Evolutionary conservation across 2,329 filamentous ascomycete species (phyloP).

Genomic region (Trichophyton verrucosum): DNA sequence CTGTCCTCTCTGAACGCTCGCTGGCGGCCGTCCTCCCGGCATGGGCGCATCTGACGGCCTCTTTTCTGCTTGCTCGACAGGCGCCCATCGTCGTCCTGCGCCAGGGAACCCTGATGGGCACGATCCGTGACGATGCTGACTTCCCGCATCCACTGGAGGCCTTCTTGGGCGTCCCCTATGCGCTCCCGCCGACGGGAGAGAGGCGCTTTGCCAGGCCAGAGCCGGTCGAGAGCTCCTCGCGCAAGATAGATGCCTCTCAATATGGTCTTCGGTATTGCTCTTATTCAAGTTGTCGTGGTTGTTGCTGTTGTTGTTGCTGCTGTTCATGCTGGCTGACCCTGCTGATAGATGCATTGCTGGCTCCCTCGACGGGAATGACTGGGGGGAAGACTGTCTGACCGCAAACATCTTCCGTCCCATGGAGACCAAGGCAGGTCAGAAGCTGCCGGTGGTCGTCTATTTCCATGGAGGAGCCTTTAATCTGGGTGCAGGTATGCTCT

Average conservation of each 20-base stretch:
- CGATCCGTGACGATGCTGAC: constrained; percentile 14
- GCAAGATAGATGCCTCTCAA: constrained; percentile 25
- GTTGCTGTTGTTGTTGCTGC: neutral
- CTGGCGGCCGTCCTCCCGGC: constrained; percentile 5
- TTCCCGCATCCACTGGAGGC: constrained; percentile 22
- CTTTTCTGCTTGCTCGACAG: constrained; percentile 5
- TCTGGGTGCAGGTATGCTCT: constrained; percentile 17
- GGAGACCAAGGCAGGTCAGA: constrained; percentile 10
- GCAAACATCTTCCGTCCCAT: constrained; percentile 30
- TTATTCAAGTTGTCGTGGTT: neutral
- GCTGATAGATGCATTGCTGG: constrained; percentile 10
- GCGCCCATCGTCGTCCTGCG: constrained; percentile 14
- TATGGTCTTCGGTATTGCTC: constrained; percentile 20
- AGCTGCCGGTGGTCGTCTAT: constrained; percentile 31
- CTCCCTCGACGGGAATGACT: constrained; percentile 20
- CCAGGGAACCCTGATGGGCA: constrained; percentile 24
- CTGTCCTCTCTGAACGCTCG: constrained; percentile 4
- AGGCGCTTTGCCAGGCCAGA: constrained; percentile 34
- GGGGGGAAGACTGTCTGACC: constrained; percentile 35
- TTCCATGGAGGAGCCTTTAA: constrained; percentile 32
- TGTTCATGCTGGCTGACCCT: neutral
- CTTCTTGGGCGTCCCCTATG: constrained; percentile 42
- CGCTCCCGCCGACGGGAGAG: constrained; percentile 26
- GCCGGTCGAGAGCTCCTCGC: constrained; percentile 17
- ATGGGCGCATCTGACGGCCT: constrained; percentile 7